phyloP scores from a whole-genome alignment of 257 asterid species.

The Salvia hispanica region DNA sequence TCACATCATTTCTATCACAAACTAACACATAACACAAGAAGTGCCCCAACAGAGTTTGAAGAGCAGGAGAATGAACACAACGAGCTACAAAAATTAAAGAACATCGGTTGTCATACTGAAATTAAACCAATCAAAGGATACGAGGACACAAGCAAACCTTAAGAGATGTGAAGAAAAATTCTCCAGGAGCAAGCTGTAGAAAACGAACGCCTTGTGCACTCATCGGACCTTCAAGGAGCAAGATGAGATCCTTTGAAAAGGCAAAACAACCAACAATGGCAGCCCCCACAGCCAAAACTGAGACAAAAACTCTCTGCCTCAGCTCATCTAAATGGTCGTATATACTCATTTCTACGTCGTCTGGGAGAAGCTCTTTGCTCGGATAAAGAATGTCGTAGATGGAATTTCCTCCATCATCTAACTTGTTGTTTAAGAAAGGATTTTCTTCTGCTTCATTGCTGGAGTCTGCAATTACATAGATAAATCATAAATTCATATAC shows the following conservation, averaged over 20 bases:
- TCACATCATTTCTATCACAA: background rate
- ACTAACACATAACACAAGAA: background rate
- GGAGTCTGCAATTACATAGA: constrained; percentile 38
- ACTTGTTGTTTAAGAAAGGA: constrained; percentile 36
- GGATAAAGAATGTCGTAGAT: constrained; percentile 88
- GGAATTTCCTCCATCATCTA: constrained; percentile 57
- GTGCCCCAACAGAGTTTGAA: background rate
- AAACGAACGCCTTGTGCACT: constrained; percentile 89
- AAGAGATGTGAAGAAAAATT: constrained; percentile 92
- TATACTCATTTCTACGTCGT: constrained; percentile 94
- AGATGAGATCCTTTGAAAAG: constrained; percentile 85
- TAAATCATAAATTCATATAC: constrained; percentile 4
- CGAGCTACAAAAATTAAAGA: background rate
- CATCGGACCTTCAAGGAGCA: constrained; percentile 95
- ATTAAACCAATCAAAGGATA: background rate
- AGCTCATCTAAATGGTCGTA: constrained; percentile 96
- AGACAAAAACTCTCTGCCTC: constrained; percentile 72
- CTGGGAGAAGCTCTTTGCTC: constrained; percentile 90
- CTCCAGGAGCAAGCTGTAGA: constrained; percentile 96
- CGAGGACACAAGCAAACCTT: constrained; percentile 57
- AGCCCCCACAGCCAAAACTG: constrained; percentile 92
- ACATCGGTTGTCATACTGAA: too few relatives aligned
- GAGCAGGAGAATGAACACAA: background rate
- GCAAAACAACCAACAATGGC: constrained; percentile 87
- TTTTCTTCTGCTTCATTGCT: constrained; percentile 24